Conservation (phyloP, 768 basidiomycete species). For the Tylopilus sp. region DNA sequence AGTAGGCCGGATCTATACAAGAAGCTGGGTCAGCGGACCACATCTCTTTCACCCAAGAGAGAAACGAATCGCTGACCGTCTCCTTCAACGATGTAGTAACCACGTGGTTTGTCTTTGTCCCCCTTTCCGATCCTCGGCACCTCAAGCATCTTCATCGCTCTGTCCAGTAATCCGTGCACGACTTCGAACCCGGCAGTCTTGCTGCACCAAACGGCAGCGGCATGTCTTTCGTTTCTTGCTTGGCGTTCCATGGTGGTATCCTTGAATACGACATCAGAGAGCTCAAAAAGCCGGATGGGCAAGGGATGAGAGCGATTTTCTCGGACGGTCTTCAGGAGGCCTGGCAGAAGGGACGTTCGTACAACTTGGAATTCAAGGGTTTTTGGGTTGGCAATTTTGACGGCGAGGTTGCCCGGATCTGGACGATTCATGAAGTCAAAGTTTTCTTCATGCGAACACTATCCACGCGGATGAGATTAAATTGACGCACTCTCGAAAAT, state of each 20-base stretch:
- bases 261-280: constrained; percentile 90
- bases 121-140: constrained; percentile 69
- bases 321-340: constrained; percentile 92
- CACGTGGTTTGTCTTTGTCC: constrained; percentile 56
- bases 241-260: constrained; percentile 75
- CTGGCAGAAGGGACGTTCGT: constrained; percentile 92
- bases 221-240: constrained; percentile 82
- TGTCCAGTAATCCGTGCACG: constrained; percentile 90
- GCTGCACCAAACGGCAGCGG: constrained; percentile 93
- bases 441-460: constrained; percentile 99
- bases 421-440: constrained; percentile 87
- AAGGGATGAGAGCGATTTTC: constrained; percentile 94
- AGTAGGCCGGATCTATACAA: constrained; percentile 80
- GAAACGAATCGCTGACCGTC: constrained; percentile 54
- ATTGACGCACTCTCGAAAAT: not conserved
- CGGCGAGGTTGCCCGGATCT: constrained; percentile 77
- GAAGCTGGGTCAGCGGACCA: constrained; percentile 4
- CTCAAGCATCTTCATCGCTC: constrained; percentile 95
- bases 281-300: constrained; percentile 92
- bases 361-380: constrained; percentile 98
- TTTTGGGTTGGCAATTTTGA: constrained; percentile 96
- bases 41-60: not conserved
- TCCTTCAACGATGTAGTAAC: constrained; percentile 90
- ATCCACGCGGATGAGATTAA: constrained; percentile 7
- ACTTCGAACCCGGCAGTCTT: constrained; percentile 97